Conservation (phyloP, 768 basidiomycete genomes). For the Tricholoma sp. region DNA sequence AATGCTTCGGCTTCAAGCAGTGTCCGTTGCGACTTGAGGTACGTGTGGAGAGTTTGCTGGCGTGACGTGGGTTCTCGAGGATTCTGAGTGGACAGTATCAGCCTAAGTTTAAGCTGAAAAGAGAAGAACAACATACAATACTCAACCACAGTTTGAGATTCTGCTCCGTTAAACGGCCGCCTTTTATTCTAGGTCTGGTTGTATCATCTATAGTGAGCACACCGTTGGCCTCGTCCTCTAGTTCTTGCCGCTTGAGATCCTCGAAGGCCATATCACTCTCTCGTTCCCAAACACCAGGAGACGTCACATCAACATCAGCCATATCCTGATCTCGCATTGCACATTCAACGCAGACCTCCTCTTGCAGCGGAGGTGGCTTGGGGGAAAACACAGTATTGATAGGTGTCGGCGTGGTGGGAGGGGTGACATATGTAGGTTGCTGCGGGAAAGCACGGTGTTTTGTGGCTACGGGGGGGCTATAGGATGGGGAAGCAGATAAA, state of each 20-base stretch:
- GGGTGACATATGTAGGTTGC: conserved; percentile 73
- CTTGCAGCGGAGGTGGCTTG: conserved; percentile 50
- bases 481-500: conserved; percentile 52
- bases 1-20: conserved; percentile 79
- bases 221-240: conserved; percentile 58
- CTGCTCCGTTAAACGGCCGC: conserved; percentile 67
- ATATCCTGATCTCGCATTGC: conserved; percentile 99
- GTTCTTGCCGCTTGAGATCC: conserved; percentile 69
- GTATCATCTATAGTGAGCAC: conserved; percentile 44
- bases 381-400: conserved; percentile 61
- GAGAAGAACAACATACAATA: conserved; percentile 48
- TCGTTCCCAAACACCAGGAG: conserved; percentile 86
- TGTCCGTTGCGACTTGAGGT: conserved; percentile 76
- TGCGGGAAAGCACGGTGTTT: conserved; percentile 65
- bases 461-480: conserved; percentile 60
- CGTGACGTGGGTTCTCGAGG: conserved; percentile 85
- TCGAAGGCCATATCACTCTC: conserved; percentile 80
- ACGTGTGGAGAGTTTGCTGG: conserved; percentile 74
- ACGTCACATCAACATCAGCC: conserved; percentile 88
- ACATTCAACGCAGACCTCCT: conserved; percentile 94
- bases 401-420: conserved; percentile 44
- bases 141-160: conserved; percentile 79
- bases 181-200: conserved; percentile 55
- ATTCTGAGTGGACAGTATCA: conserved; percentile 49
- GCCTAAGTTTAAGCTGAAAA: conserved; percentile 1